Conservation (phyloP, 2,329 filamentous ascomycete genomes). For the Chaetoscypha palmicola region DNA sequence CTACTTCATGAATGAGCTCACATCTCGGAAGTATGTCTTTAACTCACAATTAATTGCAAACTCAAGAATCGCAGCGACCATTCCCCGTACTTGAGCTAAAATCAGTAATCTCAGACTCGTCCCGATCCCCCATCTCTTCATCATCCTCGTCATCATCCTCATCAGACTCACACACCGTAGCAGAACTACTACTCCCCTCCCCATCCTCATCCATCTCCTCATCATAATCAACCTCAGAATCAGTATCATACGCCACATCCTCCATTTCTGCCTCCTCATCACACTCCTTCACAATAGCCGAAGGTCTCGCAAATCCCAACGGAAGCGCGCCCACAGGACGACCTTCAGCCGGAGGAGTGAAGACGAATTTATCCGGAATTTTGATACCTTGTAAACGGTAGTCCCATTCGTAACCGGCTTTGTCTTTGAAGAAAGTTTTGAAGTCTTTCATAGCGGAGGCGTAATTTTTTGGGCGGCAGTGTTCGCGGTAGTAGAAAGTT, state of each 20-base stretch:
- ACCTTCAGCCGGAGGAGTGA: conserved; percentile 6
- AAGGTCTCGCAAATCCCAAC: not conserved
- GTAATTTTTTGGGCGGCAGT: conserved; percentile 37
- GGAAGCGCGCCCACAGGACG: conserved; percentile 11
- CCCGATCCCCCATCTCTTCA: not conserved
- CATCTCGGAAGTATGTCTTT: too few species aligned
- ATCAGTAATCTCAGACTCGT: too few species aligned
- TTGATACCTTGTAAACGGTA: conserved; percentile 34
- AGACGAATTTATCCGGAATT: conserved; percentile 7
- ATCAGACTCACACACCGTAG: too few species aligned
- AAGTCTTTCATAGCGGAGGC: conserved; percentile 44
- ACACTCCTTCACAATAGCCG: not conserved
- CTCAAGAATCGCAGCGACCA: too few species aligned
- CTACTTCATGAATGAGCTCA: too few species aligned
- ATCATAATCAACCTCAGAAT: not conserved
- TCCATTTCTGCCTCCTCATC: not conserved
- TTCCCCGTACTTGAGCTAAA: too few species aligned
- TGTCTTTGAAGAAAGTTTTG: conserved; percentile 47
- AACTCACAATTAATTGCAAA: too few species aligned
- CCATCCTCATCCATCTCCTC: not conserved
- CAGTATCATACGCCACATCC: too few species aligned
- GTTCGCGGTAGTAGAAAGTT: conserved; percentile 31
- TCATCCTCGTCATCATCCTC: conserved; percentile 11
- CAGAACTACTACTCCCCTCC: not conserved
- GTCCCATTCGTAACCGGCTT: conserved; percentile 55